Conservation (phyloP, 352 stramenopile genomes). For the Phytophthora foliorum region DNA sequence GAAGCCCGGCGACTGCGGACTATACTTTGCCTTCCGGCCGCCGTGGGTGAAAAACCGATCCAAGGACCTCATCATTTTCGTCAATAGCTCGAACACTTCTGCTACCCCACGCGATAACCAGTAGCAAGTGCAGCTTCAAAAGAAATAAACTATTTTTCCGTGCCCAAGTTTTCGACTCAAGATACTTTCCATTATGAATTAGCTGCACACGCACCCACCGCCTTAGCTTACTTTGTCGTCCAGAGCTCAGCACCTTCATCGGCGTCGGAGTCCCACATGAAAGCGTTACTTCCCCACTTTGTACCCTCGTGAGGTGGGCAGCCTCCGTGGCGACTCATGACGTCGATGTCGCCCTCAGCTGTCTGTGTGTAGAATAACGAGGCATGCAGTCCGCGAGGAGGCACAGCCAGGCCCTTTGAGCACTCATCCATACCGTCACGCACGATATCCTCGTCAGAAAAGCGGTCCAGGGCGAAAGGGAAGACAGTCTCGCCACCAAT, state of each 20-base stretch:
- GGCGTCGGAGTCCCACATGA: constrained; percentile 87
- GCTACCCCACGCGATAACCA: constrained; percentile 17
- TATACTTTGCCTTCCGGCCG: constrained; percentile 72
- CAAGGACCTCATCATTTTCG: constrained; percentile 60
- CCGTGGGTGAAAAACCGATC: constrained; percentile 74
- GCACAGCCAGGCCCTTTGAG: constrained; percentile 77
- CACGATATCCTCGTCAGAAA: constrained; percentile 73
- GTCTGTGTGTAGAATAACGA: constrained; percentile 88
- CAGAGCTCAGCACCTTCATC: constrained; percentile 84
- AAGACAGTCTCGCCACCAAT: constrained; percentile 97
- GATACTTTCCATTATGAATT: constrained; percentile 31
- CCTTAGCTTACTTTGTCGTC: constrained; percentile 71
- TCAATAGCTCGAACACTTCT: constrained; percentile 28
- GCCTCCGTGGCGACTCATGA: constrained; percentile 81
- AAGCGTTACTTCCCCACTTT: constrained; percentile 87
- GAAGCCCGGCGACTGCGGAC: constrained; percentile 63
- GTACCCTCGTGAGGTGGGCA: constrained; percentile 84
- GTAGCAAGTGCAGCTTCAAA: constrained; percentile 4
- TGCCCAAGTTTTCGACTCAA: background rate
- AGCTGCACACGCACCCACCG: constrained; percentile 5
- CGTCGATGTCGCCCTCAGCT: constrained; percentile 74
- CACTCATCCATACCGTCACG: constrained; percentile 83
- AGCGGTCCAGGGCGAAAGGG: constrained; percentile 81
- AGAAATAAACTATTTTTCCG: background rate
- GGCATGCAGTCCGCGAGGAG: constrained; percentile 71